Percentiles rank a stretch among this genome's conserved stretches.
These are phyloP conservation scores for Ormosia semicastrata DNA, from an alignment of 306 rosid genomes.

Conservation along the genomic window DNA sequence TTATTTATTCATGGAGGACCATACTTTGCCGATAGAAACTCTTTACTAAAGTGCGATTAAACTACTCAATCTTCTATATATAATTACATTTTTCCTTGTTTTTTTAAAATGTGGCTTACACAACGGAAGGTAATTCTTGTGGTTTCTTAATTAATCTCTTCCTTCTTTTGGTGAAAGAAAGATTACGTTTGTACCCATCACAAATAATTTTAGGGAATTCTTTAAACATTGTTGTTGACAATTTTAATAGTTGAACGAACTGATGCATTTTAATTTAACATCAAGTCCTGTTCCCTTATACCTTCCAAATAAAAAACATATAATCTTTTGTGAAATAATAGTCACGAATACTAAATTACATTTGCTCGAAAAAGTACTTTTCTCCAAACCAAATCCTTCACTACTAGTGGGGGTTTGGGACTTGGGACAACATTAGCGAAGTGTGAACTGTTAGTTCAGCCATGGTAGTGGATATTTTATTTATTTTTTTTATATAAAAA, in stretches of 20 bases:
- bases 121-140: not conserved
- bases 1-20: no score
- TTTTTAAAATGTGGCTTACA: no score
- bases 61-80: no score
- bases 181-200: not conserved
- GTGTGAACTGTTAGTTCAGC: not conserved
- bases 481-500: no score
- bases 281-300: not conserved
- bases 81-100: no score
- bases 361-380: constrained; percentile 6
- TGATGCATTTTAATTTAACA: no score
- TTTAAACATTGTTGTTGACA: no score
- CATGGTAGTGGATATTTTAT: not conserved
- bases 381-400: constrained; percentile 9
- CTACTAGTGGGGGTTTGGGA: constrained; percentile 11
- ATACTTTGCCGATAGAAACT: no score
- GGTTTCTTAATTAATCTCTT: not conserved
- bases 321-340: not conserved
- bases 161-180: not conserved
- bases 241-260: not conserved
- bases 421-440: not conserved
- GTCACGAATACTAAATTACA: not conserved
- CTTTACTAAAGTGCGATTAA: no score
- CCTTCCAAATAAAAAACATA: not conserved
- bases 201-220: not conserved